These are phyloP conservation scores for Infundibulicybe gibba DNA, from an alignment of 768 basidiomycete species.

Conservation along the genomic window DNA sequence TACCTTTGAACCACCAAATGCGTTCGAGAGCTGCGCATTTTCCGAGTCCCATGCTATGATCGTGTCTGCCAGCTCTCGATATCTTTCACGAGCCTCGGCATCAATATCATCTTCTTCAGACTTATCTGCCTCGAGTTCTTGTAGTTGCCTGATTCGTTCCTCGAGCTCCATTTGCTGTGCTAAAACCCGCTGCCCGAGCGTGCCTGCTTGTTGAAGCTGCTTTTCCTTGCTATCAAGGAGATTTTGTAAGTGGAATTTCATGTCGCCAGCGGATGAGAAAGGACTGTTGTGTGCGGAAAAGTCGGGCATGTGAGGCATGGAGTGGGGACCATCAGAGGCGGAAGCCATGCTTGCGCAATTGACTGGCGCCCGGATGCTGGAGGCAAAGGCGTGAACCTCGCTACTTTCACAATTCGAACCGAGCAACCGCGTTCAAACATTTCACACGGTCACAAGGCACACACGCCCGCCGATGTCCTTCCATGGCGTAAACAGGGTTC, in stretches of 20 bases:
- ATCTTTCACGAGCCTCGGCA: conserved; percentile 64
- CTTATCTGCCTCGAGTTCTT: conserved; percentile 65
- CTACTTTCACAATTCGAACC: conserved; percentile 10
- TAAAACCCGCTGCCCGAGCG: conserved; percentile 90
- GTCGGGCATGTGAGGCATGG: conserved; percentile 34
- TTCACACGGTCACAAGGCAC: conserved; percentile 20
- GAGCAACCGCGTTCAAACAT: conserved; percentile 19
- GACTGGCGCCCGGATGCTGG: conserved; percentile 8
- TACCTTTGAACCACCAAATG: conserved; percentile 63
- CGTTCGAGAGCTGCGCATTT: conserved; percentile 71
- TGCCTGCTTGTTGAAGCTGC: conserved; percentile 88
- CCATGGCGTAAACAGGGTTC: too few species aligned
- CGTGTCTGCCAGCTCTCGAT: conserved; percentile 74
- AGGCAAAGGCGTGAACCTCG: conserved; percentile 10
- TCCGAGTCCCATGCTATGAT: conserved; percentile 75
- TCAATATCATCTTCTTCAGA: conserved; percentile 63
- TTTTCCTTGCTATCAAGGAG: conserved; percentile 89
- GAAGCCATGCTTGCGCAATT: conserved; percentile 27
- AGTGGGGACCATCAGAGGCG: conserved; percentile 31
- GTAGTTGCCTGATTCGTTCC: conserved; percentile 78
- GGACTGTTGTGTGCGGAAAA: conserved; percentile 30
- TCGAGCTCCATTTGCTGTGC: conserved; percentile 93
- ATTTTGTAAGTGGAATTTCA: conserved; percentile 58
- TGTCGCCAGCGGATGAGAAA: conserved; percentile 52
- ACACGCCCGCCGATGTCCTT: too few species aligned